Evolutionary conservation across 352 stramenopile genomes (phyloP), one percentile per base, ranked within the genome.

Genomic region (Phytophthora citrophthora): DNA sequence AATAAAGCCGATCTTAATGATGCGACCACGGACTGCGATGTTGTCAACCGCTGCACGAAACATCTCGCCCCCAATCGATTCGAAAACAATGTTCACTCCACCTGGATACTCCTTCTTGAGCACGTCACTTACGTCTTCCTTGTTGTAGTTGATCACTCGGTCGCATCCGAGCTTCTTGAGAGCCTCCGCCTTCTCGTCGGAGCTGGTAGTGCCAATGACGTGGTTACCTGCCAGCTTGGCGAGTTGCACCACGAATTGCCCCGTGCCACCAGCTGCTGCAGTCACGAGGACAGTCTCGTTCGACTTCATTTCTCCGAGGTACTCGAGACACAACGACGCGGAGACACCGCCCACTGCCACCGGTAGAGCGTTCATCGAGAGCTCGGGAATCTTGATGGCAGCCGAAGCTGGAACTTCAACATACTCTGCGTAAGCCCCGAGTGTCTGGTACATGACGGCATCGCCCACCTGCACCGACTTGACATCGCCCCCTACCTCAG

Each of bases 211-310:
- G 45, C 64, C 69, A 12, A 90, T 80, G 12, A 85, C 74, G 16
- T 76, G 63, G 61, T 79, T 83, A n/a, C 77, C 77, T 7, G 86
- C 57, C 9, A 76, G 77, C 31, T 85, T 83, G 24, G 80, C 88
- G 24, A 97, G 68, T 58, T 96, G 89, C 40, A 95, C 71, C 34
- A 83, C 89, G 36, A 92, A 89, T 34, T 93, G 64, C 2, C 89
- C 89, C 13, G 85, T 94, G 44, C 84, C 87, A 27, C 89, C 81
- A 29, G 70, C 60, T 8, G 66, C 70, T 20, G 62, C 74, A 3
- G 63, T 74, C 48, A 79, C 58, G 9, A 79, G 49, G 39, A 82
- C 50, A 1, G 59, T 72, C 31, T 76, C 61, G 39, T 63, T 66
- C 18, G 51, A 49, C 48, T 79, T 72, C 51, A 82, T 64, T 39